phyloP scores from a whole-genome alignment of 2,329 filamentous ascomycete species.

The Didymella pinodella region DNA sequence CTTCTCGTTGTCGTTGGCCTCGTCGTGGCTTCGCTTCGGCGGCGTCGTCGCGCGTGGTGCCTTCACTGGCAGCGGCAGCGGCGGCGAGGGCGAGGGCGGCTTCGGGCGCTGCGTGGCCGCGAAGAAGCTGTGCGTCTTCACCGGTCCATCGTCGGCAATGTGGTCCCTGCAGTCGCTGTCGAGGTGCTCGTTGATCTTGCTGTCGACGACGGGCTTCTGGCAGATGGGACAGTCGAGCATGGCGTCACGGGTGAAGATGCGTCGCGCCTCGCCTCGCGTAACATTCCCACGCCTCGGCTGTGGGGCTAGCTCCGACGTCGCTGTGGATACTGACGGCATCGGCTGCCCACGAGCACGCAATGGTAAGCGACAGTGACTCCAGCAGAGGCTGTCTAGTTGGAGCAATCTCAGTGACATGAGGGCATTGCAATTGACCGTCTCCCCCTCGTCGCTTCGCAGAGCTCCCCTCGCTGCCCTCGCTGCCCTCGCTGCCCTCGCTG shows the following conservation, averaged over 20 bases:
- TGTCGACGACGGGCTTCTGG: conserved; percentile 72
- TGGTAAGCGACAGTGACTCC: conserved; percentile 14
- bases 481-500: background rate
- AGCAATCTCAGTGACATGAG: conserved; percentile 23
- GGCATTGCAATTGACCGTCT: conserved; percentile 11
- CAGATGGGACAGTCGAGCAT: conserved; percentile 85
- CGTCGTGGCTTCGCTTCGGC: conserved; percentile 40
- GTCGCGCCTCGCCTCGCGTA: conserved; percentile 15
- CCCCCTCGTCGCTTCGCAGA: conserved; percentile 23
- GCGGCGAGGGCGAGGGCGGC: conserved; percentile 29
- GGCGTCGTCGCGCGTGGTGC: conserved; percentile 34
- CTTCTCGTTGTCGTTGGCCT: conserved; percentile 24
- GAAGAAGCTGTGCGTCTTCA: conserved; percentile 61
- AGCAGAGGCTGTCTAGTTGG: background rate
- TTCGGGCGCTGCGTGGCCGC: conserved; percentile 57
- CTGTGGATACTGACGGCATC: conserved; percentile 14
- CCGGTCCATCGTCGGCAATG: conserved; percentile 61
- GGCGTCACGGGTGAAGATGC: conserved; percentile 17
- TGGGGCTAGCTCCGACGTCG: conserved; percentile 17
- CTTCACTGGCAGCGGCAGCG: conserved; percentile 15
- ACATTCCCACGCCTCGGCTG: conserved; percentile 17
- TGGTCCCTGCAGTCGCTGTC: conserved; percentile 80
- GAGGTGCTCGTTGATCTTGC: conserved; percentile 87
- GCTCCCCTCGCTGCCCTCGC: background rate
- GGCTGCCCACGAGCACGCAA: conserved; percentile 43